These are phyloP conservation scores for Nematocida ausubeli DNA, from an alignment of 371 early-diverging fungal genomes.

Conservation along the genomic window DNA sequence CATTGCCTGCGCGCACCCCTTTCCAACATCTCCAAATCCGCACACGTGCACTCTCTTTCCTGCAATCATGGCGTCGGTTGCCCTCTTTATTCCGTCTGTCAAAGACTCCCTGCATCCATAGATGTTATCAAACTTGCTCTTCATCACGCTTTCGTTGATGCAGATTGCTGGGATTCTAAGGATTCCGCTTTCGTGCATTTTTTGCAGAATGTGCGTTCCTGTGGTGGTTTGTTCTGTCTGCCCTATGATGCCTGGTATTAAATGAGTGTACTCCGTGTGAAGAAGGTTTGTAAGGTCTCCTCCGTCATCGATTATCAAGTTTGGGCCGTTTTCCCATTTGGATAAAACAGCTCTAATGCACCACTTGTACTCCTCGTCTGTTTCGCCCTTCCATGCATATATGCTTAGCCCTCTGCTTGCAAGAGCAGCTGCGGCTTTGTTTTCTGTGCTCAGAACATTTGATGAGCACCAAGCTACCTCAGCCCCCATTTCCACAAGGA, in stretches of 20 bases:
- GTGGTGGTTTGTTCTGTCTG: slow-evolving; percentile 97
- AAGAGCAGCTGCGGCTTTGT: slow-evolving; percentile 76
- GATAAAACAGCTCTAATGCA: slow-evolving; percentile 86
- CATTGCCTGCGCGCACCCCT: slow-evolving; percentile 94
- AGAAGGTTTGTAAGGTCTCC: slow-evolving; percentile 90
- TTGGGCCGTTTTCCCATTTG: slow-evolving; percentile 85
- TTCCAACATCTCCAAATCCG: slow-evolving; percentile 98
- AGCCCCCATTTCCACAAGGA: slow-evolving; percentile 84
- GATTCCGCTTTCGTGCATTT: slow-evolving; percentile 78
- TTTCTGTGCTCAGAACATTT: slow-evolving; percentile 97
- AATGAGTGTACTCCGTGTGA: slow-evolving; percentile 85
- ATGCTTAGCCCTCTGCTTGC: slow-evolving; percentile 70
- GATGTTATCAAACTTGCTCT: slow-evolving; percentile 97
- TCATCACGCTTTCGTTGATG: slow-evolving; percentile 98
- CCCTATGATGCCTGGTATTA: slow-evolving; percentile 75
- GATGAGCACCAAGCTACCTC: slow-evolving; percentile 89
- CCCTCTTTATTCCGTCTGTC: slow-evolving; percentile 97
- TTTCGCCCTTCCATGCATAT: slow-evolving; percentile 90
- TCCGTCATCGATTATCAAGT: slow-evolving; percentile 96
- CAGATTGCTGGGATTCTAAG: slow-evolving; percentile 95
- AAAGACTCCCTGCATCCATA: slow-evolving; percentile 98
- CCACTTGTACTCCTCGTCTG: slow-evolving; percentile 92
- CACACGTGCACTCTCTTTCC: slow-evolving; percentile 94
- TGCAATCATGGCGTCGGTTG: slow-evolving; percentile 98
- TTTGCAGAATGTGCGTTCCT: slow-evolving; percentile 94